phyloP scores from a whole-genome alignment of 148 eudicot genomes.

The Rhododendron griersonianum region DNA sequence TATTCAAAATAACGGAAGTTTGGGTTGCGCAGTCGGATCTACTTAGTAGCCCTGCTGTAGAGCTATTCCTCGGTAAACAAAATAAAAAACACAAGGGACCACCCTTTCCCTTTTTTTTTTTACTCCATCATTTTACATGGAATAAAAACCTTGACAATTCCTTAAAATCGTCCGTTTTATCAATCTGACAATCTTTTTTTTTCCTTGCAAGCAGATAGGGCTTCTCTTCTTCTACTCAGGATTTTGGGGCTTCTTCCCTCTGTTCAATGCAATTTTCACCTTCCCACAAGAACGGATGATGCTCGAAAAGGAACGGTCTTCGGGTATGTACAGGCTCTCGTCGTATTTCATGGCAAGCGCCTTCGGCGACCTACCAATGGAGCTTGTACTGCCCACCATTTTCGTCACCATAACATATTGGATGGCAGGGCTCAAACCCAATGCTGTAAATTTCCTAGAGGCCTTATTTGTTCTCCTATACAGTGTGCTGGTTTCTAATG shows the following conservation, averaged over 20 bases:
- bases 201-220: slow-evolving; percentile 48
- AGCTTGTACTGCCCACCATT: slow-evolving; percentile 63
- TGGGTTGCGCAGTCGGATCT: too few relatives aligned
- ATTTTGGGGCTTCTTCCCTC: slow-evolving; percentile 79
- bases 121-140: too few relatives aligned
- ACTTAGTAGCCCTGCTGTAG: too few relatives aligned
- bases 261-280: slow-evolving; percentile 67
- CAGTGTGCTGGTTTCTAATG: slow-evolving; percentile 61
- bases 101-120: too few relatives aligned
- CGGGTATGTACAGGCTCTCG: slow-evolving; percentile 80
- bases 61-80: too few relatives aligned
- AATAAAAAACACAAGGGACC: too few relatives aligned
- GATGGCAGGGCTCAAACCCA: slow-evolving; percentile 70
- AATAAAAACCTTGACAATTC: too few relatives aligned
- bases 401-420: slow-evolving; percentile 56
- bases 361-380: slow-evolving; percentile 65
- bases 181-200: not conserved
- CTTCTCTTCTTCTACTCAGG: slow-evolving; percentile 62
- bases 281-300: slow-evolving; percentile 73
- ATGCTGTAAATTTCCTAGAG: slow-evolving; percentile 29
- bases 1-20: too few relatives aligned
- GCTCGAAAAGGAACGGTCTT: slow-evolving; percentile 67
- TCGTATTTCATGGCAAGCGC: slow-evolving; percentile 61
- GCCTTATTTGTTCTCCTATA: slow-evolving; percentile 41
- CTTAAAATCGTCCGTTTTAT: too few relatives aligned